phyloP scores from a whole-genome alignment of 768 basidiomycete species.

The Panaeolus papilionaceus region DNA sequence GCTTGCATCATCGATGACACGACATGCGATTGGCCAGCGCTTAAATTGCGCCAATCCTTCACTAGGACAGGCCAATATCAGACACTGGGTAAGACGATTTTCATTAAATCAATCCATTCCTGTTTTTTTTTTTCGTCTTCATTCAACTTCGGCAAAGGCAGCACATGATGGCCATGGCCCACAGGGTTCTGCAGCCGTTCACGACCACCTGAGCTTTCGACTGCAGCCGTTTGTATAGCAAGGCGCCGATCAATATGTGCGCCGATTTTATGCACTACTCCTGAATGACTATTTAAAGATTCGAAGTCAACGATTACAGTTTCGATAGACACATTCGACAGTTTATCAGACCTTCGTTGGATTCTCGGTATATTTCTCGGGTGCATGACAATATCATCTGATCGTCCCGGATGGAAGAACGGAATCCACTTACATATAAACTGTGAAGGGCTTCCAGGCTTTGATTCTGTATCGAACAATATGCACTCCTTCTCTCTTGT shows the following conservation, averaged over 20 bases:
- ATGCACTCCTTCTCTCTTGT: not conserved
- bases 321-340: not conserved
- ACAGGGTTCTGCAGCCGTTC: no score
- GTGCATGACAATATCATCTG: not conserved
- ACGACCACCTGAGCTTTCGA: no score
- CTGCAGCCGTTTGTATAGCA: not conserved
- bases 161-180: no score
- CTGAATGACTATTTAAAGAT: not conserved
- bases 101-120: no score
- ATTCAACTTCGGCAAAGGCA: no score
- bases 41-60: no score
- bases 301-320: not conserved
- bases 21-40: no score
- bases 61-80: no score
- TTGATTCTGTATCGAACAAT: not conserved
- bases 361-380: not conserved
- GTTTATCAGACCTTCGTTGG: not conserved
- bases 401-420: not conserved
- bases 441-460: not conserved
- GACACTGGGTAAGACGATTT: no score
- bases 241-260: not conserved
- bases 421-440: not conserved
- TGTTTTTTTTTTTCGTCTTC: no score
- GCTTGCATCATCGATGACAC: no score
- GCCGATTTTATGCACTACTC: not conserved